Conservation (phyloP, 192 early-diverging fungal genomes). For the Backusella morwellensis region DNA sequence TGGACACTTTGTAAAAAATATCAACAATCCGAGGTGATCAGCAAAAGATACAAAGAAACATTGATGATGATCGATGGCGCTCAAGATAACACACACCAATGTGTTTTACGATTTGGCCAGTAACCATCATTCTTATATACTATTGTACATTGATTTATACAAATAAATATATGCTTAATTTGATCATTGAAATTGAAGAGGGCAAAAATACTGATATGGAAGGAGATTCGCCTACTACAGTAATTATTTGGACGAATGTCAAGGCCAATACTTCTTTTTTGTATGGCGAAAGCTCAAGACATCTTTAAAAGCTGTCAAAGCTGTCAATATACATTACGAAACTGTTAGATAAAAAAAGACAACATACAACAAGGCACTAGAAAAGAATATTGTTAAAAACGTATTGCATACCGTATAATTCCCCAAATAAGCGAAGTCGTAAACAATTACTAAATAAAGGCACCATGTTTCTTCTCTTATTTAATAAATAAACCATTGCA, state of each 20-base stretch:
- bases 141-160: no score
- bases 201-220: not conserved
- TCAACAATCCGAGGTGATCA: not conserved
- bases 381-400: not conserved
- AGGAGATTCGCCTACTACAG: not conserved
- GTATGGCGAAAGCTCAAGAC: slow-evolving; percentile 37
- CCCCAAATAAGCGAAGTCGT: not conserved
- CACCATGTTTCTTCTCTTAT: not conserved
- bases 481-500: not conserved
- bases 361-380: not conserved
- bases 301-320: slow-evolving; percentile 6
- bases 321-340: not conserved
- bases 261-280: not conserved
- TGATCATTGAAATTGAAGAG: not conserved
- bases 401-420: not conserved
- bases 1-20: not conserved
- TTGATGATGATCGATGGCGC: not conserved
- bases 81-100: not conserved
- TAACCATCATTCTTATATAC: no score
- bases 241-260: not conserved
- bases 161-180: no score
- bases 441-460: no score
- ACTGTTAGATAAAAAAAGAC: not conserved
- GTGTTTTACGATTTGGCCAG: not conserved
- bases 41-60: not conserved